phyloP scores from a whole-genome alignment of 345 rosid species.

The Syzygium grande region DNA sequence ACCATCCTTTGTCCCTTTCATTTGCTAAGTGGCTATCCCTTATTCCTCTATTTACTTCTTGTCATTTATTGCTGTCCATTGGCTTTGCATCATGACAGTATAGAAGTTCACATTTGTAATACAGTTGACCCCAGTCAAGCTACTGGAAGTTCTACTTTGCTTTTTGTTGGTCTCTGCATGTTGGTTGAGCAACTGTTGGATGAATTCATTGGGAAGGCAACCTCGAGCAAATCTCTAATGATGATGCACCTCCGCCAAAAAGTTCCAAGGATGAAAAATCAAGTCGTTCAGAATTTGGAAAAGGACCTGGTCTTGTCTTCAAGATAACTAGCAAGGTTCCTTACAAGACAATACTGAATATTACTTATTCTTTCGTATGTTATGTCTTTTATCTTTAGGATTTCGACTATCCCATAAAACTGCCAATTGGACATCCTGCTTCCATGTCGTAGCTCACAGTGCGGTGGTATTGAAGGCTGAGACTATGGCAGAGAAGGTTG shows the following conservation, averaged over 20 bases:
- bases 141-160: background rate
- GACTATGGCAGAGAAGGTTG: slow-evolving; percentile 77
- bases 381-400: background rate
- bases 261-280: slow-evolving; percentile 77
- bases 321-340: slow-evolving; percentile 86
- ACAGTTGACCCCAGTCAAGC: background rate
- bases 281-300: slow-evolving; percentile 66
- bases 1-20: background rate
- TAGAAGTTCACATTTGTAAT: background rate
- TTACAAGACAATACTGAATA: slow-evolving; percentile 55
- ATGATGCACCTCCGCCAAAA: slow-evolving; percentile 64
- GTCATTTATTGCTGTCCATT: background rate
- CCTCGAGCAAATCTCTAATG: slow-evolving; percentile 77
- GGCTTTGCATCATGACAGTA: background rate
- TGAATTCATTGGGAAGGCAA: slow-evolving; percentile 57
- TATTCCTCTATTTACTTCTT: background rate
- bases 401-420: background rate
- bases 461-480: slow-evolving; percentile 85
- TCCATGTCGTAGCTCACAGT: slow-evolving; percentile 56
- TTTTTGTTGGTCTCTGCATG: background rate
- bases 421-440: background rate
- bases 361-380: background rate
- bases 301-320: slow-evolving; percentile 62
- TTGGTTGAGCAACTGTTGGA: background rate
- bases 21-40: background rate